Evolutionary conservation across 257 asterid species (phyloP), one percentile per base, ranked within the genome.

Genomic region (Nicotiana sylvestris): DNA sequence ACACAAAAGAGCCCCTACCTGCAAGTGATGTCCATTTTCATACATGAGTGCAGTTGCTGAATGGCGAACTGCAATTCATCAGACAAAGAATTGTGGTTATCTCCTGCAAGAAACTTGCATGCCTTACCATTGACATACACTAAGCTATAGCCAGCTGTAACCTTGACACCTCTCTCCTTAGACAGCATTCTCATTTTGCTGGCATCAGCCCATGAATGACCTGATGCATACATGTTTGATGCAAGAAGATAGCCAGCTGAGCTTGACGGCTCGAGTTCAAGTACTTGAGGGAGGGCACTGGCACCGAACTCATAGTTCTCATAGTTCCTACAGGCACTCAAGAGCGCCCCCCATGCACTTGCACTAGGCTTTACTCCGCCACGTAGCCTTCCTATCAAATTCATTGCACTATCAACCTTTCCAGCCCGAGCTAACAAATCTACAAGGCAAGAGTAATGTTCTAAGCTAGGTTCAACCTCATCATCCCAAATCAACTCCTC

Each of bases 401-500:
- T 83, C 84, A 88, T 74, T 74, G 99, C 99, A 62, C 88, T 85
- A 17, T 89, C 93, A n/a, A 94, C 91, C 82, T 90, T 87, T 81
- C 99, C 98, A 51, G 96, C 89, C 84, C 97, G 91, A 61, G 97
- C 97, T 82, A 95, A 91, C 92, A 95, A 83, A 86, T 95, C 99
- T 77, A 94, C 93, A 12, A 94, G 91, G 89, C 98, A 95, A 1
- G 98, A 90, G 82, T 91, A 94, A 82, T 95, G 99, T 83, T 92
- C 94, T 70, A 88, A 69, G 85, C 88, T 83, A 25, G 89, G 82
- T 82, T 90, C 93, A 76, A 57, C 83, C 12, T 82, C 88, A 51
- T 88, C 76, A 80, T 88, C 90, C 11, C 81, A 83, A 49, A 85
- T 76, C 84, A 91, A 82, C 30, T 89, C 90, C 78, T 88, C 85